Base-by-base conservation (phyloP, 2,329 filamentous ascomycete genomes). In the Aspergillus luchuensis region DNA sequence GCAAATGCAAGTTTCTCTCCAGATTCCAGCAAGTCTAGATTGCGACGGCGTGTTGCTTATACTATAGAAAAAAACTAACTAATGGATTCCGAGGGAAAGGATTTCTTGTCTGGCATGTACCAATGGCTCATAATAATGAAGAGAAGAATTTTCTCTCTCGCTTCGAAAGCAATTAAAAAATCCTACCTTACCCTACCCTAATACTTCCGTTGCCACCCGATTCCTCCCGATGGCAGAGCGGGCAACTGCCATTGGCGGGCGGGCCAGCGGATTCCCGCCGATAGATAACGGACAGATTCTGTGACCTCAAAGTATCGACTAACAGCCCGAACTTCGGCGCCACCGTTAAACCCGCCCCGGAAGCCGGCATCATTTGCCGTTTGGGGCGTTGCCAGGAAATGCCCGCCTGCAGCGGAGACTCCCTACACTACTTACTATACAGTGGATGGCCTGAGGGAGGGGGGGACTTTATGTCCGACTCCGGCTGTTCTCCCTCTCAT, bases 291-390 rank as follows among this genome's bases (percentile, higher is more conserved):
- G 55, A 33, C 48, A 55, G 57, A 72, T 62, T 69, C 66, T 73
- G 70, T 75, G 73, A 75, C 72, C 68, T 70, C 65, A 74, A 74
- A 66, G 50, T 60, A 74, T 74, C 67, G 69, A 71, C 70, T 74
- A 74, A 75, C 65, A 60, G 66, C 71, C 73, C 73, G 72, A 74
- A 71, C 43, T 73, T 74, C 73, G 73, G 73, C 69, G 49, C 51
- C 51, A 63, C 60, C 19, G 48, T 58, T 10, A 36, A 62, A 65
- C 60, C 63, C 65, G 63, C 62, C 36, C 33, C 56, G 51, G 51
- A 59, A 47, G 45, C 39, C 53, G 41, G 52, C 49, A 23, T 56
- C 38, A 49, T 48, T 39, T 39, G n/a, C 49, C 21, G 28, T 54
- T 13, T 10, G n/a, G 23, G 57, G 19, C 41, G 41, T 21, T 19